A percentile compares a stretch with the other conserved stretches of the same genome.
These are phyloP conservation scores for Geotrichum restrictum DNA, from an alignment of 1,139 yeast genomes.

Conservation along the genomic window DNA sequence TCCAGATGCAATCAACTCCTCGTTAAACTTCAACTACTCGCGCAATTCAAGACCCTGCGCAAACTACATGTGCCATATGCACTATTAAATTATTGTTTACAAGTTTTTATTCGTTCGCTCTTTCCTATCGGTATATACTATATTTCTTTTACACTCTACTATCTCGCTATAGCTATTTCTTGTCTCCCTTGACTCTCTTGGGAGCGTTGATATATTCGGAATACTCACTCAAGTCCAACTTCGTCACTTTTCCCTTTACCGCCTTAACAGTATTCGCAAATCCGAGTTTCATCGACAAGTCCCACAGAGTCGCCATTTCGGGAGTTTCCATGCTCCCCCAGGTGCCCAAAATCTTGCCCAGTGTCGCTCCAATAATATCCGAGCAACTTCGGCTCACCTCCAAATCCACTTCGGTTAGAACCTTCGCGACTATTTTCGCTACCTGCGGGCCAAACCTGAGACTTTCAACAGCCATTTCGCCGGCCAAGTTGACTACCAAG, in stretches of 20 bases:
- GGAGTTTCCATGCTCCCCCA: neutral
- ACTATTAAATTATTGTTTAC: too few species aligned
- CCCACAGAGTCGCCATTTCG: neutral
- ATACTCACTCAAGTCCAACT: slow-evolving; percentile 1
- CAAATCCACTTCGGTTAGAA: neutral
- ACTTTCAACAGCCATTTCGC: neutral
- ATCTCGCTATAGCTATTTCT: neutral
- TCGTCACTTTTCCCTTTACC: neutral
- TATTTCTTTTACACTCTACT: neutral
- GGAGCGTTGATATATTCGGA: neutral
- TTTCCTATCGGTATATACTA: neutral
- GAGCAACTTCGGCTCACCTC: neutral
- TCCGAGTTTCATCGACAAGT: slow-evolving; percentile 1
- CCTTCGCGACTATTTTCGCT: slow-evolving; percentile 4
- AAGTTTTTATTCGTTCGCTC: neutral
- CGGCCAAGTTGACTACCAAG: neutral
- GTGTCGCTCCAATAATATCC: slow-evolving; percentile 4
- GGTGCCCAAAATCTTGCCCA: neutral
- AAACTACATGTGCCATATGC: too few species aligned
- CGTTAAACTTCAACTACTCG: too few species aligned
- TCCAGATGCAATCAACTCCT: too few species aligned
- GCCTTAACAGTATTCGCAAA: neutral
- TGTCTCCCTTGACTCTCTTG: neutral
- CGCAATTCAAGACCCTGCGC: too few species aligned
- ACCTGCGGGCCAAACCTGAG: slow-evolving; percentile 5